Conservation (phyloP, 2,329 filamentous ascomycete genomes). For the Hypoxylon sp. region DNA sequence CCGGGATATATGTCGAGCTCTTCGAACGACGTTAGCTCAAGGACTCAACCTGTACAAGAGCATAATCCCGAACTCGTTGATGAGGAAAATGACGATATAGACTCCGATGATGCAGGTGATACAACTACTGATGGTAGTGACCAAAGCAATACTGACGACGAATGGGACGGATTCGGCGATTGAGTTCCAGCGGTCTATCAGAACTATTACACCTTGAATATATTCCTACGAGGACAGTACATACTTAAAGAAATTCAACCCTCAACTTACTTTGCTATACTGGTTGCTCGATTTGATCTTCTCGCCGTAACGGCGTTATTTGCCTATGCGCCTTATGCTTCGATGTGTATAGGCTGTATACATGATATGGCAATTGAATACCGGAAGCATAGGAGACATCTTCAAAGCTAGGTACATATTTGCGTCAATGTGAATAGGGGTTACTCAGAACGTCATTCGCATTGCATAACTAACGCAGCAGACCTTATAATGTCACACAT, state of each 20-base stretch:
- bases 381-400: no score
- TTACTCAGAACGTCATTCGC: background rate
- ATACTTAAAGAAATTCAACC: background rate
- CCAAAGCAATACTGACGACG: constrained; percentile 33
- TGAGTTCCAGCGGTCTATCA: constrained; percentile 28
- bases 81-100: constrained; percentile 41
- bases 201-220: background rate
- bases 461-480: background rate
- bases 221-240: background rate
- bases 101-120: constrained; percentile 37
- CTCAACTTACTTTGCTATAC: background rate
- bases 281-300: background rate
- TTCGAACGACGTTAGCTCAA: constrained; percentile 55
- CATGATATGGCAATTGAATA: no score
- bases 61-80: constrained; percentile 58
- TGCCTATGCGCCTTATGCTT: background rate
- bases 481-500: background rate
- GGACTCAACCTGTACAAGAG: constrained; percentile 60
- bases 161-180: constrained; percentile 56
- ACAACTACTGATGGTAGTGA: background rate
- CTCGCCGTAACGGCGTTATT: background rate
- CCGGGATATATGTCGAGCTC: constrained; percentile 53
- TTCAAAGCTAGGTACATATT: no score
- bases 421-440: background rate
- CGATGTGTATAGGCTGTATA: no score